A percentile compares a stretch with the other conserved stretches of the same genome.
These are phyloP conservation scores for Geranomyces michiganensis DNA, from an alignment of 192 early-diverging fungal genomes.

Conservation along the genomic window DNA sequence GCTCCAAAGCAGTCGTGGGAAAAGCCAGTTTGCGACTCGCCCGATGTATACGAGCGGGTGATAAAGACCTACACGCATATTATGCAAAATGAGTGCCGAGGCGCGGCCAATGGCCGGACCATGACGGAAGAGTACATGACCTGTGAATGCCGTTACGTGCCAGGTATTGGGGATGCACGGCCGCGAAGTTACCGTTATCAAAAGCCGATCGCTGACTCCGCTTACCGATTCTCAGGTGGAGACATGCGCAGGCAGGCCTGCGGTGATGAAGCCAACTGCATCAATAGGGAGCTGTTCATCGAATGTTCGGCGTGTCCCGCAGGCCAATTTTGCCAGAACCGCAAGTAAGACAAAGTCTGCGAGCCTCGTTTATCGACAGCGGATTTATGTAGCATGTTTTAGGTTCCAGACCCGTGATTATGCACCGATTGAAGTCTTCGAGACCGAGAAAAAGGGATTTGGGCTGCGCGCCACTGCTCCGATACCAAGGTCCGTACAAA, in stretches of 20 bases:
- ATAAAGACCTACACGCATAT: slow-evolving; percentile 69
- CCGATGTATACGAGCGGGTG: slow-evolving; percentile 49
- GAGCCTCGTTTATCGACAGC: neutral
- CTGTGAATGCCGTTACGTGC: slow-evolving; percentile 77
- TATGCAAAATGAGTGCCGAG: slow-evolving; percentile 69
- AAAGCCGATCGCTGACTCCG: neutral
- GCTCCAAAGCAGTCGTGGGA: slow-evolving; percentile 7
- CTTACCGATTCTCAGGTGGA: neutral
- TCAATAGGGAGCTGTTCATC: slow-evolving; percentile 86
- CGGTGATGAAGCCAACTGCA: slow-evolving; percentile 85
- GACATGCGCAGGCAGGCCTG: slow-evolving; percentile 65
- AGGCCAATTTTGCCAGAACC: slow-evolving; percentile 86
- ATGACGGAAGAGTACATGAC: slow-evolving; percentile 72
- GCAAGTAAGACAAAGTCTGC: slow-evolving; percentile 53
- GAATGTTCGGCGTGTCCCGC: slow-evolving; percentile 92
- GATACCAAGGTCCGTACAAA: slow-evolving; percentile 59
- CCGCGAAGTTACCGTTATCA: neutral
- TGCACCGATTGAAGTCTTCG: slow-evolving; percentile 83
- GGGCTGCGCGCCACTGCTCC: slow-evolving; percentile 78
- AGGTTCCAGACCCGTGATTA: slow-evolving; percentile 88
- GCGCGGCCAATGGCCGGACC: slow-evolving; percentile 69
- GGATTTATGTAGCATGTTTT: neutral
- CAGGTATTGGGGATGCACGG: slow-evolving; percentile 40
- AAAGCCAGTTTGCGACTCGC: slow-evolving; percentile 9
- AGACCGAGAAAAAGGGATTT: slow-evolving; percentile 90